Evolutionary conservation across 768 basidiomycete species (phyloP), one percentile per base, ranked within the genome.

Genomic region (Calvatia gigantea): DNA sequence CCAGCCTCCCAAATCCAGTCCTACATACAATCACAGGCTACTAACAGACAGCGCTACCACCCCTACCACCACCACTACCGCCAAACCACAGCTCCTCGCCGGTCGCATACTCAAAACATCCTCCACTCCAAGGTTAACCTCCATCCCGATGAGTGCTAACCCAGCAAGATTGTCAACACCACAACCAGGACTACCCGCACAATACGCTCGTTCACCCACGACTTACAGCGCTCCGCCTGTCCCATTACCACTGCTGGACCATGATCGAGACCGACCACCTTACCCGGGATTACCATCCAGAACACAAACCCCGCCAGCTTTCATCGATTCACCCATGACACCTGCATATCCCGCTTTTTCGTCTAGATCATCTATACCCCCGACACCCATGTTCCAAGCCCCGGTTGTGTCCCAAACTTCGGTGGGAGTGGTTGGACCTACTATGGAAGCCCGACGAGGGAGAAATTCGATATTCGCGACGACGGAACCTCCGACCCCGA

Each of bases 301-400:
- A 46, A 53, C 11, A 39, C 53, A 39, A 66, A 45, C 32, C 35
- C 37, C 37, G 12, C 50, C 56, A 15, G 32, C 17, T 8, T 52
- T 62, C n/a, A n/a, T n/a, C 21, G 68, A 69, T 15, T 59, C 69
- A 1, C 82, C 87, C 0, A 75, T 76, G 41, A 91, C 86, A 3
- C 89, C 89, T 1, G 85, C 88, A 2, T 89, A 89, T 62, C 88
- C 89, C 12, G 77, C 86, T 1, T 91, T 82, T 64, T 78, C 85
- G 0, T 69, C 75, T 29, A 62, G 71, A 33, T 74, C 74, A 6
- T 71, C 79, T 17, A 58, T 75, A 1, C 73, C 81, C 7, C 78
- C 79, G 0, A 79, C 76, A 7, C 85, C 86, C 2, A 72, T 79
- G 57, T 78, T 80, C 29, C 81, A 85, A 63, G 75, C 77, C 4